Percentiles rank a stretch among this genome's conserved stretches.
phyloP scores from a whole-genome alignment of 306 rosid genomes.

The Malus asiatica region DNA sequence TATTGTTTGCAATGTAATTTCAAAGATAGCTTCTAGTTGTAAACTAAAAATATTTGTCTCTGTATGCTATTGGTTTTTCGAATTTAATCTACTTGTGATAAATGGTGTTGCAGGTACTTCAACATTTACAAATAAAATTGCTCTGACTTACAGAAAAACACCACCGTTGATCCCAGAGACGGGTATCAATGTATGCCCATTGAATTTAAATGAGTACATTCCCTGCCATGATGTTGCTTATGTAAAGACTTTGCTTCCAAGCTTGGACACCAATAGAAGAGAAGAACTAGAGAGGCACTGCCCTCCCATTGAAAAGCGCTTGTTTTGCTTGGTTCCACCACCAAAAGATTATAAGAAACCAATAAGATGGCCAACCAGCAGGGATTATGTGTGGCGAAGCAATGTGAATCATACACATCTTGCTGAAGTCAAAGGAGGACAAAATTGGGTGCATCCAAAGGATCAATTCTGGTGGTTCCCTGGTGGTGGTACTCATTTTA shows the following conservation, averaged over 20 bases:
- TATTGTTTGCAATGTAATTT: background rate
- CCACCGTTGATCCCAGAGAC: constrained; percentile 51
- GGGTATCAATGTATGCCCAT: constrained; percentile 82
- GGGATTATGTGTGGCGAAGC: constrained; percentile 95
- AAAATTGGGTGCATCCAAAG: constrained; percentile 92
- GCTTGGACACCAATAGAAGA: constrained; percentile 58
- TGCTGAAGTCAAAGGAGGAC: constrained; percentile 94
- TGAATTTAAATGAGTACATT: constrained; percentile 66
- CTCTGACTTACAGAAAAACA: constrained; percentile 47
- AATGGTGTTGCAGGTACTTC: constrained; percentile 37
- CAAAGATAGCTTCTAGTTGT: background rate
- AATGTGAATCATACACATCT: constrained; percentile 86
- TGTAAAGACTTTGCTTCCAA: constrained; percentile 38
- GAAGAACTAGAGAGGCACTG: constrained; percentile 92
- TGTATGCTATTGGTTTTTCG: background rate
- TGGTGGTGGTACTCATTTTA: constrained; percentile 98
- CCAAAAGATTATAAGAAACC: constrained; percentile 81
- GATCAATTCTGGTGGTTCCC: constrained; percentile 94
- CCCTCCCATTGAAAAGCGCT: constrained; percentile 64
- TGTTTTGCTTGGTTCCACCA: constrained; percentile 86
- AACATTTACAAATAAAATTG: constrained; percentile 47
- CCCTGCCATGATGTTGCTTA: constrained; percentile 77
- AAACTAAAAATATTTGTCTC: background rate
- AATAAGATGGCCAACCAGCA: constrained; percentile 77
- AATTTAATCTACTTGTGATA: background rate